Evolutionary conservation across 2,329 filamentous ascomycete genomes (phyloP).

Genomic region (Epichloe aotearoae): DNA sequence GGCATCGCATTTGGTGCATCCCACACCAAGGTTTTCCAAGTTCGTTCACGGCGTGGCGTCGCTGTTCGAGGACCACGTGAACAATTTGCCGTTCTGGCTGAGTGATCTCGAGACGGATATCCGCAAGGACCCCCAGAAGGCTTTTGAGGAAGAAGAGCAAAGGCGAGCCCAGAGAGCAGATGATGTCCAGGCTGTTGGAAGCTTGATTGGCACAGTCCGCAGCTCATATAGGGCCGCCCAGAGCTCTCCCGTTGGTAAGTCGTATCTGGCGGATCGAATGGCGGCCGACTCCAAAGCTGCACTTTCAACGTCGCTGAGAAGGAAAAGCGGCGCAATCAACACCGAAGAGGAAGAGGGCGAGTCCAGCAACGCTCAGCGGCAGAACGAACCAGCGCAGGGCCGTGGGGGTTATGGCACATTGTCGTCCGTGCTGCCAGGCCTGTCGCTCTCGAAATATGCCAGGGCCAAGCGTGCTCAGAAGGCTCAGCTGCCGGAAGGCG

Average conservation of each 20-base stretch:
- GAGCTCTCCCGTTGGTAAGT: slow-evolving; percentile 56
- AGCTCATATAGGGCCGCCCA: slow-evolving; percentile 43
- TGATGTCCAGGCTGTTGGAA: slow-evolving; percentile 81
- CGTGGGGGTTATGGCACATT: slow-evolving; percentile 39
- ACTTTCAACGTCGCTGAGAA: slow-evolving; percentile 15
- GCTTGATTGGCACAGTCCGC: slow-evolving; percentile 54
- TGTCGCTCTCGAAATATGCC: slow-evolving; percentile 70
- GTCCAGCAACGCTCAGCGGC: slow-evolving; percentile 21
- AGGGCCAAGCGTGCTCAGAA: slow-evolving; percentile 37
- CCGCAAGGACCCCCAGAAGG: slow-evolving; percentile 81
- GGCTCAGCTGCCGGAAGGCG: slow-evolving; percentile 63
- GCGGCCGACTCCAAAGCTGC: slow-evolving; percentile 29
- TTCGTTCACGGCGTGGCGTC: slow-evolving; percentile 88
- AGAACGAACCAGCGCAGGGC: slow-evolving; percentile 15
- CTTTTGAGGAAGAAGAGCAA: slow-evolving; percentile 85
- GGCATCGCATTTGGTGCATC: slow-evolving; percentile 81
- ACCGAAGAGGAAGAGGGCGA: slow-evolving; percentile 26
- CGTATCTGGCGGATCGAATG: slow-evolving; percentile 45
- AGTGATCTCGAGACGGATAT: slow-evolving; percentile 87
- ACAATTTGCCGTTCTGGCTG: slow-evolving; percentile 93
- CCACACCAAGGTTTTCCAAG: slow-evolving; percentile 85
- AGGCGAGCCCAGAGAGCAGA: slow-evolving; percentile 68
- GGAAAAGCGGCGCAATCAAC: slow-evolving; percentile 13
- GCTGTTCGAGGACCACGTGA: slow-evolving; percentile 91
- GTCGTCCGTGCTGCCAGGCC: slow-evolving; percentile 64